These are phyloP conservation scores for Pinus albicaulis DNA, from an alignment of 75 land plant genomes.

Conservation along the genomic window DNA sequence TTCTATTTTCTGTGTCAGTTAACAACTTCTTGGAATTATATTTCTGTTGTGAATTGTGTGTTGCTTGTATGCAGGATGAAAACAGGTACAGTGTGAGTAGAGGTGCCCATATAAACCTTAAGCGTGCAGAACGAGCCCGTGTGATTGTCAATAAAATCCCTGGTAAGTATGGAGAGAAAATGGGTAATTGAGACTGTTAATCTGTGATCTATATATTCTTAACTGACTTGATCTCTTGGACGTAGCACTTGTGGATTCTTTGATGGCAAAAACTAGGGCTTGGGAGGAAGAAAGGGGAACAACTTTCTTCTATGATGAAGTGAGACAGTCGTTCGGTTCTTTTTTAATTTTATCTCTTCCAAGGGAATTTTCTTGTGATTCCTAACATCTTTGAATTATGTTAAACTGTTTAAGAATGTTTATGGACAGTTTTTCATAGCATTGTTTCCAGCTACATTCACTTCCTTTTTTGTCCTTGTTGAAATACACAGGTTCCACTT, in stretches of 20 bases:
- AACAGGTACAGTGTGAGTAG: constrained; percentile 21
- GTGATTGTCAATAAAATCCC: constrained; percentile 26
- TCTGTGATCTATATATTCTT: background rate
- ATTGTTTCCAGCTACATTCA: background rate
- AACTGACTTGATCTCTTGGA: constrained; percentile 14
- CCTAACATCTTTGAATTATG: background rate
- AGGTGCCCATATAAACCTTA: constrained; percentile 27
- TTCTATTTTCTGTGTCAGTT: background rate
- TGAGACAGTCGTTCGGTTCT: background rate
- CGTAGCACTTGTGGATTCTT: constrained; percentile 27
- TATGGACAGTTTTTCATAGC: too few species aligned
- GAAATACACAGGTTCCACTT: constrained; percentile 28
- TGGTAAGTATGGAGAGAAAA: constrained; percentile 8
- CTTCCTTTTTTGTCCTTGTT: background rate
- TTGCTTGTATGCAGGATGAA: constrained; percentile 17
- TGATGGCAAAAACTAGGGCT: constrained; percentile 17
- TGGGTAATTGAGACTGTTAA: background rate
- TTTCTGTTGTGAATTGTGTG: constrained; percentile 6
- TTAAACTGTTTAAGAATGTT: background rate
- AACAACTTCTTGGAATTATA: background rate
- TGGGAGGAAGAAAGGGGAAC: constrained; percentile 30
- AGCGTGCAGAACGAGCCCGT: constrained; percentile 34
- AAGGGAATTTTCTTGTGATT: background rate
- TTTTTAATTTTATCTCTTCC: background rate
- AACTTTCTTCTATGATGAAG: constrained; percentile 30